Conservation (phyloP, 257 asterid species). For the Lycium ferocissimum region DNA sequence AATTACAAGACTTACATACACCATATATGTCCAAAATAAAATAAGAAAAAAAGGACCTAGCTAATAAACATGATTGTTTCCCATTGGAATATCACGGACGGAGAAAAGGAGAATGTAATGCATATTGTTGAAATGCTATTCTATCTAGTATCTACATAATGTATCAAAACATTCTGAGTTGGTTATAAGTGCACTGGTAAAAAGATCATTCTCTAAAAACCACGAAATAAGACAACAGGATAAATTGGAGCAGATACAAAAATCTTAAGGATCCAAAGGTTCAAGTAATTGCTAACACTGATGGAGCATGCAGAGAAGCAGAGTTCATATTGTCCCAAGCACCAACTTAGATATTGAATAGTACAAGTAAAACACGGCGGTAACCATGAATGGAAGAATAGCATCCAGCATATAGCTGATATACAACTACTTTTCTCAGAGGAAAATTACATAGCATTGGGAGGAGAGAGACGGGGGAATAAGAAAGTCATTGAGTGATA, state of each 20-base stretch:
- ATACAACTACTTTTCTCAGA: not conserved
- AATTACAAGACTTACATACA: conserved; percentile 30
- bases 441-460: not conserved
- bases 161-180: not conserved
- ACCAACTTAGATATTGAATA: not conserved
- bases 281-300: not conserved
- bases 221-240: not conserved
- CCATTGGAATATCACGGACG: not conserved
- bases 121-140: not conserved
- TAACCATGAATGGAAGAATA: not conserved
- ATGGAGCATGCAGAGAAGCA: not conserved
- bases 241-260: not conserved
- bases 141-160: not conserved
- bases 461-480: not conserved
- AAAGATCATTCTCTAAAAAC: not conserved
- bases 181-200: not conserved
- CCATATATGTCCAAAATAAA: not conserved
- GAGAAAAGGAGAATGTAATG: not conserved
- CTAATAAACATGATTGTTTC: not conserved
- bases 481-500: not conserved
- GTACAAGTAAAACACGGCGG: not conserved
- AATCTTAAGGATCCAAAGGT: not conserved
- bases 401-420: not conserved
- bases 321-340: not conserved
- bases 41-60: not conserved